These are phyloP conservation scores for Chaetoceros tenuissimus DNA, from an alignment of 108 stramenopile species.

Conservation along the genomic window DNA sequence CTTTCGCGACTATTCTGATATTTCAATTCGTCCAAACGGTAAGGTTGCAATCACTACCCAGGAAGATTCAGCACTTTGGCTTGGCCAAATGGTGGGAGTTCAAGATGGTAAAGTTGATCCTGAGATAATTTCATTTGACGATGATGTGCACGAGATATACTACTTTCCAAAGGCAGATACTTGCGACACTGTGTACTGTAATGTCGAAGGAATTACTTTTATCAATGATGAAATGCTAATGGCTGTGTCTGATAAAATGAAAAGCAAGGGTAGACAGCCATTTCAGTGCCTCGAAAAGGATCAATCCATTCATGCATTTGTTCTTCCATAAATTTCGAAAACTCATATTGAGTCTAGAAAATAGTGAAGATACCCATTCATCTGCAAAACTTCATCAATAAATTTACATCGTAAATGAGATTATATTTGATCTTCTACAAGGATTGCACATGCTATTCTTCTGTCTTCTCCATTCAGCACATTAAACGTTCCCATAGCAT, in stretches of 20 bases:
- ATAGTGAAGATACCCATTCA: not conserved
- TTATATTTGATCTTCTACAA: slow-evolving; percentile 6
- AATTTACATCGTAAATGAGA: not conserved
- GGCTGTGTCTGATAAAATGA: slow-evolving; percentile 74
- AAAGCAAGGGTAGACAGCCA: slow-evolving; percentile 39
- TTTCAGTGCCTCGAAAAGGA: slow-evolving; percentile 63
- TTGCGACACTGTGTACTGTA: slow-evolving; percentile 62
- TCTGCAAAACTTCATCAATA: not conserved
- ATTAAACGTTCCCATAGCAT: slow-evolving; percentile 81
- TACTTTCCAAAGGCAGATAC: slow-evolving; percentile 48
- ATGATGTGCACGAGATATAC: slow-evolving; percentile 16
- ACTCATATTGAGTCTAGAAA: not conserved
- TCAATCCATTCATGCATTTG: slow-evolving; percentile 67
- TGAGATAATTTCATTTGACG: slow-evolving; percentile 29
- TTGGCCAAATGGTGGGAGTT: slow-evolving; percentile 32
- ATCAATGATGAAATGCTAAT: slow-evolving; percentile 55
- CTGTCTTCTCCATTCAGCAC: slow-evolving; percentile 84
- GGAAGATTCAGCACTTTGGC: slow-evolving; percentile 57
- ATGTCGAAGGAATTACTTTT: slow-evolving; percentile 73
- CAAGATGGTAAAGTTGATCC: slow-evolving; percentile 30
- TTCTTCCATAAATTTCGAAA: slow-evolving; percentile 26
- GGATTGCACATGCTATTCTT: slow-evolving; percentile 52
- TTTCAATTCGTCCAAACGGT: slow-evolving; percentile 34
- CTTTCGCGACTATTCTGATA: slow-evolving; percentile 68
- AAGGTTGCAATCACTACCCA: slow-evolving; percentile 58